Evolutionary conservation across 345 rosid species (phyloP), one percentile per base, ranked within the genome.

Genomic region (Anacardium occidentale): DNA sequence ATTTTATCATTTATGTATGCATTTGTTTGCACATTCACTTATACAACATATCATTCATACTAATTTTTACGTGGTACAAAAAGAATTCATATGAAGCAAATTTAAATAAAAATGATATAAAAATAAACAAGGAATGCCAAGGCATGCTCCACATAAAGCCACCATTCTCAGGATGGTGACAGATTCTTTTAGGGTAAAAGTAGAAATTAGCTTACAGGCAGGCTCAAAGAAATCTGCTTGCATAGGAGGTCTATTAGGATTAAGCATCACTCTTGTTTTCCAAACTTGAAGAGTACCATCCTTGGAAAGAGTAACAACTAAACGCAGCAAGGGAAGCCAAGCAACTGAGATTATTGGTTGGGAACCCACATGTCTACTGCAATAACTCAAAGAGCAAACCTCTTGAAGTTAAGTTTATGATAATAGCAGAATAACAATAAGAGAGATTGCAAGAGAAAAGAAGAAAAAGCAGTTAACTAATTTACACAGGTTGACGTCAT

Each of bases 231-330:
- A 95, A 77, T 87, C 89, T 59, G 95, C 92, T 85, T 87, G 97
- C 82, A 89, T 86, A 2, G 97, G 89, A 80, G 99, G 96, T 70
- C 91, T 88, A 78, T 89, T 92, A 40, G 98, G 97, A 84, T 95
- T 89, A 50, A 88, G 80, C 10, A 82, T 79, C 68, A 87, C 84
- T 51, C 97, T 82, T 56, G 97, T 92, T 81, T 89, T 95, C 98
- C 99, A 95, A 40, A 89, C 97, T 79, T 95, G 98, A 81, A 95
- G 85, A 73, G 86, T 79, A 66, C 98, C 99, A 84, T 95, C 99
- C 85, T 84, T 92, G 67, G 91, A 88, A 61, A 95, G 87, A 71
- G 97, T 89, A 70, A 92, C 87, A 78, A 92, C 96, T 62, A 91
- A 79, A 75, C 89, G 91, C 83, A 86, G 81, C 86, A 87, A 77